Evolutionary conservation across 2,329 filamentous ascomycete species (phyloP).

Genomic region (Chaetomium globosum): DNA sequence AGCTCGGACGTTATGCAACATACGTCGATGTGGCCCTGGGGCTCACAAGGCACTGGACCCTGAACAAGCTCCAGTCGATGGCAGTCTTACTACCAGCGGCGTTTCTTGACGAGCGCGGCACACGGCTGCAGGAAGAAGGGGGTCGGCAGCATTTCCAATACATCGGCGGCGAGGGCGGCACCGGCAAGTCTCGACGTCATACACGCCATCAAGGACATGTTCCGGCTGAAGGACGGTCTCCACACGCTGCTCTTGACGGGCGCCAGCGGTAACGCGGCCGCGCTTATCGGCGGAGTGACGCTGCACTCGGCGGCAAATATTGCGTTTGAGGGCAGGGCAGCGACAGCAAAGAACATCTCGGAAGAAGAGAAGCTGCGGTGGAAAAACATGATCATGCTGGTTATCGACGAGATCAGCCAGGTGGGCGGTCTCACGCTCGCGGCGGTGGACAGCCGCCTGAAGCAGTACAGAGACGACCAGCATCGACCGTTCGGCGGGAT

Average conservation of each 20-base stretch:
- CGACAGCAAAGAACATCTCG: too few species aligned
- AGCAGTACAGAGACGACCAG: too few species aligned
- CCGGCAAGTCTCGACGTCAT: background rate
- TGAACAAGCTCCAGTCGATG: constrained; percentile 12
- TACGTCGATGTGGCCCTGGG: background rate
- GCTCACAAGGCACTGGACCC: background rate
- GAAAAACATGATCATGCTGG: too few species aligned
- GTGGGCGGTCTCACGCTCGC: too few species aligned
- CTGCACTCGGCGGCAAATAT: background rate
- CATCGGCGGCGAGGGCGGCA: constrained; percentile 4
- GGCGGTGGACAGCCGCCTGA: too few species aligned
- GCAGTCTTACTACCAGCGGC: background rate
- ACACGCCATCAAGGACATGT: background rate
- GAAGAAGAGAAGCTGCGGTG: too few species aligned
- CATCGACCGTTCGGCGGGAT: constrained; percentile 12
- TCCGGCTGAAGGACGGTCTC: constrained; percentile 7
- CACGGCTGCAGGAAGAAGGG: constrained; percentile 1
- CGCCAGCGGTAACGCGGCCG: background rate
- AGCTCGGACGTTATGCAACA: background rate
- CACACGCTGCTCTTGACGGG: background rate
- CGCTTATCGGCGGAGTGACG: background rate
- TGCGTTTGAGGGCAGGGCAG: too few species aligned
- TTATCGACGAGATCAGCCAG: too few species aligned
- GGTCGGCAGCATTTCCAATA: constrained; percentile 1
- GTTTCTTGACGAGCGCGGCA: constrained; percentile 5